Conservation (phyloP, 1,284 basidiomycete genomes). For the Leccinum angustisporum region DNA sequence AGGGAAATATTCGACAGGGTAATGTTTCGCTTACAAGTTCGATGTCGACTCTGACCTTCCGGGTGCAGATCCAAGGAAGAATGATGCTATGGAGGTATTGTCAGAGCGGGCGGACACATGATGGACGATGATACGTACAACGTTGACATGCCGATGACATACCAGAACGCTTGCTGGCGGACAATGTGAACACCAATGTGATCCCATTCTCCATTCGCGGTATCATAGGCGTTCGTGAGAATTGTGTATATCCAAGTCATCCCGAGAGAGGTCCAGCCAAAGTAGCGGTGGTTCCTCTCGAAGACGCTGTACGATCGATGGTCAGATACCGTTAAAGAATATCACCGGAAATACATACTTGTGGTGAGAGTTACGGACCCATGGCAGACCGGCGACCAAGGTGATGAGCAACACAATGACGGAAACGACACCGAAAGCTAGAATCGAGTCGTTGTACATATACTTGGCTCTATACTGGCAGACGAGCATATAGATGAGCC, state of each 20-base stretch:
- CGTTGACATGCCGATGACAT: constrained; percentile 66
- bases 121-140: constrained; percentile 48
- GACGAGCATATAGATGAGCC: constrained; percentile 63
- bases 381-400: constrained; percentile 62
- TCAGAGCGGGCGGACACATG: constrained; percentile 10
- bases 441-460: constrained; percentile 51
- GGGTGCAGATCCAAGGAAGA: constrained; percentile 74
- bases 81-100: constrained; percentile 45
- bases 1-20: neutral
- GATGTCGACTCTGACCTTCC: constrained; percentile 70
- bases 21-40: constrained; percentile 56
- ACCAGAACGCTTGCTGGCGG: constrained; percentile 75
- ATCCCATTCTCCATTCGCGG: constrained; percentile 53
- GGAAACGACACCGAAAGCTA: constrained; percentile 59
- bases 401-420: constrained; percentile 53
- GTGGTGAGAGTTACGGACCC: constrained; percentile 74
- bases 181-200: constrained; percentile 53
- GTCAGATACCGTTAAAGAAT: constrained; percentile 5
- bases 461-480: constrained; percentile 49
- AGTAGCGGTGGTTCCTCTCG: constrained; percentile 73
- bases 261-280: constrained; percentile 66
- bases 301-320: constrained; percentile 51
- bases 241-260: constrained; percentile 69
- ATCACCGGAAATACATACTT: constrained; percentile 48
- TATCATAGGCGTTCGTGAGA: constrained; percentile 59